A percentile compares a stretch with the other conserved stretches of the same genome.
Conservation (phyloP, 1,284 basidiomycete genomes). For the Malassezia psittaci region DNA sequence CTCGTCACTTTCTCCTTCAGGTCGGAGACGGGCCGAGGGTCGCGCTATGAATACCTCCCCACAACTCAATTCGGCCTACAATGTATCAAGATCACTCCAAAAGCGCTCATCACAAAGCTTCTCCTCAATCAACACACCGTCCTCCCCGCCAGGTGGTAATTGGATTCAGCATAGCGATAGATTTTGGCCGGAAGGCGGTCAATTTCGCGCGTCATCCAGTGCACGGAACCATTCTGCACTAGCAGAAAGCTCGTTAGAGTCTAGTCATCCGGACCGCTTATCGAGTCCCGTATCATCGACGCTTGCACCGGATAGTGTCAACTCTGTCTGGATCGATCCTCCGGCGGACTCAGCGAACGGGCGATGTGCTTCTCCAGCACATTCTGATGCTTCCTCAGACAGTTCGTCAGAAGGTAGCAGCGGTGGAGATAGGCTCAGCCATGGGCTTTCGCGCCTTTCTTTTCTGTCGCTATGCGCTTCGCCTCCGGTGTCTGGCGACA, state of each 20-base stretch:
- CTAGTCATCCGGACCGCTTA: background rate
- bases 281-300: background rate
- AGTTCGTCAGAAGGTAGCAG: background rate
- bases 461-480: constrained; percentile 1
- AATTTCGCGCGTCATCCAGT: constrained; percentile 10
- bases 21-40: too few species aligned
- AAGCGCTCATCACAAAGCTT: background rate
- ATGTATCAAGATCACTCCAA: background rate
- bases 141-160: background rate
- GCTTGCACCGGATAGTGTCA: background rate
- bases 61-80: background rate
- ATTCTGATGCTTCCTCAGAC: background rate
- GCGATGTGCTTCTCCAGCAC: background rate
- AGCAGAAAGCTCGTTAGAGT: background rate
- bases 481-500: background rate
- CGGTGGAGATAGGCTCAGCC: constrained; percentile 4
- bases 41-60: too few species aligned
- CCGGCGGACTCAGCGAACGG: background rate
- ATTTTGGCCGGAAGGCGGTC: constrained; percentile 10
- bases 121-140: too few species aligned
- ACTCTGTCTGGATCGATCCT: constrained; percentile 13
- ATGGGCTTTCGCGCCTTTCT: constrained; percentile 13
- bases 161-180: constrained; percentile 2
- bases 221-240: constrained; percentile 13
- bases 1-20: too few species aligned